A percentile compares a stretch with the other conserved stretches of the same genome.
These are phyloP conservation scores for Hirschfeldia incana DNA, from an alignment of 345 rosid genomes.

Conservation along the genomic window DNA sequence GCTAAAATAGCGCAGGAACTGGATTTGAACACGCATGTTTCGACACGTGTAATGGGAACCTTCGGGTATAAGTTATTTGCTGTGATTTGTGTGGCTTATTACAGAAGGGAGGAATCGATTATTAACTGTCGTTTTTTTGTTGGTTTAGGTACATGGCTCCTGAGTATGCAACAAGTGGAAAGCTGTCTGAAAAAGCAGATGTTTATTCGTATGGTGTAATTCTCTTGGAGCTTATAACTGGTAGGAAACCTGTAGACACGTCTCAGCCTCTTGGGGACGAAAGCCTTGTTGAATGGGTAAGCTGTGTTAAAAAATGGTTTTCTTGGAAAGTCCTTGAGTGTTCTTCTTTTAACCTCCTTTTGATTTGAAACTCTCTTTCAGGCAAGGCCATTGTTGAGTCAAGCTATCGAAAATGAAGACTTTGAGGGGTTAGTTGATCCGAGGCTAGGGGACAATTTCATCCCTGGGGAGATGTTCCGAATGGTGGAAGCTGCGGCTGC, in stretches of 20 bases:
- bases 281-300: conserved; percentile 98
- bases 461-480: conserved; percentile 73
- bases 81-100: conserved; percentile 7
- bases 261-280: conserved; percentile 95
- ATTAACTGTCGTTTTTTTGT: not conserved
- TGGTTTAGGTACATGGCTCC: conserved; percentile 92
- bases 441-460: conserved; percentile 61
- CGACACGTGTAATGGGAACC: conserved; percentile 98
- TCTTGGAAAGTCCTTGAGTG: not conserved
- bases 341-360: not conserved
- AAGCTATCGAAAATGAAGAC: conserved; percentile 75
- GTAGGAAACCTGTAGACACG: conserved; percentile 92
- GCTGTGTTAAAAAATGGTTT: not conserved
- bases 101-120: not conserved
- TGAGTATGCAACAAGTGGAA: conserved; percentile 95
- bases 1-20: conserved; percentile 86
- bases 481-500: conserved; percentile 99
- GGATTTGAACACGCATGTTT: conserved; percentile 85
- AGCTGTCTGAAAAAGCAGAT: conserved; percentile 92
- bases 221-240: conserved; percentile 92
- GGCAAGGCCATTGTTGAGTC: conserved; percentile 84
- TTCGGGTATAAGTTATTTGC: conserved; percentile 57
- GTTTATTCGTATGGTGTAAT: conserved; percentile 96
- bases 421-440: conserved; percentile 71
- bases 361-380: conserved; percentile 32